These are phyloP conservation scores for Pseudogymnoascus sp. DNA, from an alignment of 2,329 filamentous ascomycete genomes.

Conservation along the genomic window DNA sequence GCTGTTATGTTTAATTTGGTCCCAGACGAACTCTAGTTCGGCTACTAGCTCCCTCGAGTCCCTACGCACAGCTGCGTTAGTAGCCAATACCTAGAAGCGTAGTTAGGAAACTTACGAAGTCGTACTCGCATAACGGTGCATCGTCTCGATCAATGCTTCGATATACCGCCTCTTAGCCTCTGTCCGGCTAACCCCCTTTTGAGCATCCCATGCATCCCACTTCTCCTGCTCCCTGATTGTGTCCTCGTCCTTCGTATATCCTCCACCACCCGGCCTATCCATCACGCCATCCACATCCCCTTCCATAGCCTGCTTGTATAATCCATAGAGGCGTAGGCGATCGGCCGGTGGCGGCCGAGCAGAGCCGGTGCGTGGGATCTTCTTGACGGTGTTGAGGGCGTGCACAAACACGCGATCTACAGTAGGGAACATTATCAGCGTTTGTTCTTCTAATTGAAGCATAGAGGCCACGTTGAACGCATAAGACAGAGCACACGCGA, in stretches of 20 bases:
- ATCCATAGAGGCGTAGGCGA: constrained; percentile 85
- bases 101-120: constrained; percentile 50
- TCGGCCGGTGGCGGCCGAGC: constrained; percentile 78
- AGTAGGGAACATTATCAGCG: background rate
- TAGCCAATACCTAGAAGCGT: background rate
- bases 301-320: constrained; percentile 99
- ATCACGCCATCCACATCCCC: constrained; percentile 93
- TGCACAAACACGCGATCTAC: constrained; percentile 96
- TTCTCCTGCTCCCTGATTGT: constrained; percentile 52
- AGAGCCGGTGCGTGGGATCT: constrained; percentile 88
- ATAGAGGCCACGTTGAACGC: too few species aligned
- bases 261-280: constrained; percentile 59
- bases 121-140: constrained; percentile 85
- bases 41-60: constrained; percentile 81
- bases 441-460: background rate
- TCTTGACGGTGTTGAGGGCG: constrained; percentile 97
- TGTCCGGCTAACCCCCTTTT: constrained; percentile 73
- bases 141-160: constrained; percentile 86
- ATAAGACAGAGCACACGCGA: background rate
- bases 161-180: constrained; percentile 94
- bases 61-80: constrained; percentile 29
- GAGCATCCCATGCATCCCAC: constrained; percentile 93
- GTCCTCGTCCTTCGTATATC: constrained; percentile 43
- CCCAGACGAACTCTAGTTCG: constrained; percentile 99
- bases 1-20: constrained; percentile 86